Percentiles rank a stretch among this genome's conserved stretches.
phyloP scores from a whole-genome alignment of 805 yeast genomes.

The Blastobotrys robertii region DNA sequence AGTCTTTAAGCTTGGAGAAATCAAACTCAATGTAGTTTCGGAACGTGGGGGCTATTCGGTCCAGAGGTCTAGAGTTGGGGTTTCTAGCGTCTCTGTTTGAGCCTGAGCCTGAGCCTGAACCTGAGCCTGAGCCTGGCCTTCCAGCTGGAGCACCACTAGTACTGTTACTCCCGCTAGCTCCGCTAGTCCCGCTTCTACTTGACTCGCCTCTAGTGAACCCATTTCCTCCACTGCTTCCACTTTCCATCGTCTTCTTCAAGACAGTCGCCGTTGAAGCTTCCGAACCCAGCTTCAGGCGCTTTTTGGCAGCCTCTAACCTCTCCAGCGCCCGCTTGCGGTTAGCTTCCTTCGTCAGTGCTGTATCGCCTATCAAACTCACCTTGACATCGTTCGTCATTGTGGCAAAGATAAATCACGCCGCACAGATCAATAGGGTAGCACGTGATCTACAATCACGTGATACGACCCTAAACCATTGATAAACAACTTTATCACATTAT shows the following conservation, averaged over 20 bases:
- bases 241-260: slow-evolving; percentile 2
- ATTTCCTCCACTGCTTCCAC: slow-evolving; percentile 3
- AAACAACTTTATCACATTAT: background rate
- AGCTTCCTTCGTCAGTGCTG: slow-evolving; percentile 7
- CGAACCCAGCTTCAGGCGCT: slow-evolving; percentile 9
- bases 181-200: background rate
- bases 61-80: slow-evolving; percentile 8
- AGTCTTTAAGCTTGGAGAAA: slow-evolving; percentile 81
- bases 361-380: background rate
- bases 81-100: background rate
- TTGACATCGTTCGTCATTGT: background rate
- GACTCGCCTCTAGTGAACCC: background rate
- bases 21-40: slow-evolving; percentile 36
- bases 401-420: no score
- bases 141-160: slow-evolving; percentile 1
- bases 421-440: no score
- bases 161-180: background rate
- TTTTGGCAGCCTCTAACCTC: slow-evolving; percentile 16
- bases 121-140: slow-evolving; percentile 1
- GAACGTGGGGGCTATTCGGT: slow-evolving; percentile 20
- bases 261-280: no score
- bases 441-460: no score
- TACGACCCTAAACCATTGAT: background rate
- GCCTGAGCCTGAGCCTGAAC: slow-evolving; percentile 1
- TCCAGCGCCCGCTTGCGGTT: slow-evolving; percentile 16